Percentiles rank a stretch among this genome's conserved stretches.
These are phyloP conservation scores for Wickerhamiella infanticola DNA, from an alignment of 1,139 yeast species.

Conservation along the genomic window DNA sequence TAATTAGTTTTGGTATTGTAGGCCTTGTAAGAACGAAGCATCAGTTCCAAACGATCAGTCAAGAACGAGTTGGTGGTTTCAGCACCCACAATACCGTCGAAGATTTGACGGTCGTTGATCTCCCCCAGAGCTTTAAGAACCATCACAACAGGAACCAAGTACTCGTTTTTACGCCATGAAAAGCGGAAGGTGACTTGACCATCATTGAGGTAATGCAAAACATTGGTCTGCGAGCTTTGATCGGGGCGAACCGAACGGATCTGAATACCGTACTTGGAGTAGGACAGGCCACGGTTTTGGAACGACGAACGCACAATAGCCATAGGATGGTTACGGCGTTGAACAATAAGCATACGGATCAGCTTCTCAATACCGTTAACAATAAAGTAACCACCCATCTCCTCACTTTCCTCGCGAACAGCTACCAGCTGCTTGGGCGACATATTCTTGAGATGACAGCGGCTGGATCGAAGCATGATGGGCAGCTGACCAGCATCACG, in stretches of 20 bases:
- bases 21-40: conserved; percentile 72
- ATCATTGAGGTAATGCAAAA: conserved; percentile 82
- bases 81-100: conserved; percentile 88
- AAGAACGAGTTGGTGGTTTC: conserved; percentile 79
- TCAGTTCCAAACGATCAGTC: conserved; percentile 92
- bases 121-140: conserved; percentile 78
- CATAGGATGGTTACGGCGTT: conserved; percentile 96
- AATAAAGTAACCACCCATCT: conserved; percentile 89
- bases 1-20: conserved; percentile 66
- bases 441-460: conserved; percentile 77
- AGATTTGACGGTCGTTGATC: conserved; percentile 86
- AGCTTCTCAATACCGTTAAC: conserved; percentile 95
- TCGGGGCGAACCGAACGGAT: conserved; percentile 91
- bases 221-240: conserved; percentile 94
- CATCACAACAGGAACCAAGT: conserved; percentile 85
- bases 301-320: conserved; percentile 92
- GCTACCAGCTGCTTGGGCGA: conserved; percentile 70
- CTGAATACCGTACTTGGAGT: conserved; percentile 84
- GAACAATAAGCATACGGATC: conserved; percentile 93
- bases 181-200: conserved; percentile 95
- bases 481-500: conserved; percentile 92
- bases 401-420: conserved; percentile 83
- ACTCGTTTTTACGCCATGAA: conserved; percentile 94
- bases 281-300: conserved; percentile 82
- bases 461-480: conserved; percentile 60